These are phyloP conservation scores for Dichotomocladium elegans DNA, from an alignment of 371 early-diverging fungal genomes.

Conservation along the genomic window DNA sequence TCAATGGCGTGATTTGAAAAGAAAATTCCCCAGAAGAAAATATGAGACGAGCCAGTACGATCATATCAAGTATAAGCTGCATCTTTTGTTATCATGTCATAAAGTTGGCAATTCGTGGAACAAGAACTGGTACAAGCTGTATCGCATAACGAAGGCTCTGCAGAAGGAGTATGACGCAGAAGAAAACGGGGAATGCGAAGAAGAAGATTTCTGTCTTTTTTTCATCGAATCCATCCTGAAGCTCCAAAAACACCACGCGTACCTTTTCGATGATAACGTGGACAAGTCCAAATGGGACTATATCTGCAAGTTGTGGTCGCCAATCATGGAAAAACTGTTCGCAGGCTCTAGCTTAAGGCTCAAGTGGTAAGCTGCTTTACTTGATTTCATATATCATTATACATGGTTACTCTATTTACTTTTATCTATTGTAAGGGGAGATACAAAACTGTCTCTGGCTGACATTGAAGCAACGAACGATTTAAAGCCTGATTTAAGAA, in stretches of 20 bases:
- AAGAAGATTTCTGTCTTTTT: neutral
- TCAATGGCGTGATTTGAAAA: neutral
- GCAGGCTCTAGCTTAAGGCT: neutral
- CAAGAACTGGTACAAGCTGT: neutral
- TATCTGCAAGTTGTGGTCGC: neutral
- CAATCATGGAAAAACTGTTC: neutral
- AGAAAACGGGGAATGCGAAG: neutral
- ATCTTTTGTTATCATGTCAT: neutral
- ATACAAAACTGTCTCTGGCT: neutral
- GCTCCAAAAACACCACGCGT: neutral
- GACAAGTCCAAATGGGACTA: neutral
- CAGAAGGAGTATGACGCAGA: neutral
- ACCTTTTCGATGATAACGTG: neutral
- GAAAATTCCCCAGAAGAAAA: neutral
- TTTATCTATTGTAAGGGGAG: no score
- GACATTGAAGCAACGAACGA: neutral
- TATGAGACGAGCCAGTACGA: neutral
- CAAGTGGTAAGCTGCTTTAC: no score
- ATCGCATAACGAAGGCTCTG: neutral
- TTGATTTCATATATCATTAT: no score
- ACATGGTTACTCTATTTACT: no score
- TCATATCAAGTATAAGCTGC: neutral
- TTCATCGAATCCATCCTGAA: neutral
- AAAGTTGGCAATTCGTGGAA: neutral
- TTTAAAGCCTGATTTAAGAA: neutral